Conservation (phyloP, 257 asterid genomes). For the Fraxinus cuspidata region DNA sequence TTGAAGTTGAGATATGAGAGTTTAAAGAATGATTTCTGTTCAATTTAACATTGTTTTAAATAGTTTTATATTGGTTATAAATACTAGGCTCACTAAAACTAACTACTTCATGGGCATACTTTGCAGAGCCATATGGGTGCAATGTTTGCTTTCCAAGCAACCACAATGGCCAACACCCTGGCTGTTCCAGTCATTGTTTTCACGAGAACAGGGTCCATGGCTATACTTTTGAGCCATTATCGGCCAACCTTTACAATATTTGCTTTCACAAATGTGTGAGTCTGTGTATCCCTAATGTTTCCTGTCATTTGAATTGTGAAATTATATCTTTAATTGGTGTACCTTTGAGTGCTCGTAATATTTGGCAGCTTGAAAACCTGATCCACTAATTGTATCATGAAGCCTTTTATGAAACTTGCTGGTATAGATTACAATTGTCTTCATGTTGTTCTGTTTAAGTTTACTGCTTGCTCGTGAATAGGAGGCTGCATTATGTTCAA, state of each 20-base stretch:
- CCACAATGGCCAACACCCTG: slow-evolving; percentile 90
- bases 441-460: neutral
- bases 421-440: neutral
- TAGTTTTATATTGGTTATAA: slow-evolving; percentile 4
- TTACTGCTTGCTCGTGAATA: neutral
- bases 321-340: neutral
- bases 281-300: slow-evolving; percentile 17
- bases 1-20: neutral
- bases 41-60: neutral
- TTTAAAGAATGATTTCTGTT: slow-evolving; percentile 1
- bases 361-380: neutral
- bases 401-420: neutral
- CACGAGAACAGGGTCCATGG: slow-evolving; percentile 98
- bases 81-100: slow-evolving; percentile 11
- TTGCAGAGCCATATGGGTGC: slow-evolving; percentile 88
- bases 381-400: neutral
- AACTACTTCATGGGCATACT: slow-evolving; percentile 19
- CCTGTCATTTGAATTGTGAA: slow-evolving; percentile 5
- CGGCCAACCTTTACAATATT: slow-evolving; percentile 79
- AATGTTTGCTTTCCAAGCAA: slow-evolving; percentile 87
- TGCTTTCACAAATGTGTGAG: slow-evolving; percentile 93
- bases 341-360: slow-evolving; percentile 6
- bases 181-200: slow-evolving; percentile 86
- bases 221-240: slow-evolving; percentile 75
- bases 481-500: neutral